A percentile compares a stretch with the other conserved stretches of the same genome.
These are phyloP conservation scores for Neurospora sp. DNA, from an alignment of 495 filamentous ascomycete species.

Conservation along the genomic window DNA sequence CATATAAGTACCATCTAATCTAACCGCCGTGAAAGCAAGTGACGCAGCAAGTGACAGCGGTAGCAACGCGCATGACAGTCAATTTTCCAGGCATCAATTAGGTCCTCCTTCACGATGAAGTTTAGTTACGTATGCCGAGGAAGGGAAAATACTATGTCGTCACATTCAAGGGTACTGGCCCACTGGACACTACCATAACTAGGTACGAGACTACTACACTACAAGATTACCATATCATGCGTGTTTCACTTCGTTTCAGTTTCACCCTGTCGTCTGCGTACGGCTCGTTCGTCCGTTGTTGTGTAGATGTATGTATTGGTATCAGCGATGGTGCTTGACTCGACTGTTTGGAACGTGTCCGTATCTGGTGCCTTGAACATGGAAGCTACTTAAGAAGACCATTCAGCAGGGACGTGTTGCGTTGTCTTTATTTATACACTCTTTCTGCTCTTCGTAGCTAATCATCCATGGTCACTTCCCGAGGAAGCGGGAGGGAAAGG, in stretches of 20 bases:
- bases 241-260: neutral
- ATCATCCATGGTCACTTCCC: neutral
- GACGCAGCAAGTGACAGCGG: neutral
- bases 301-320: neutral
- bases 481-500: neutral
- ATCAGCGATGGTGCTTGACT: neutral
- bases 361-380: neutral
- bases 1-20: neutral
- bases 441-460: neutral
- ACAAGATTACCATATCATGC: neutral
- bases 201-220: neutral
- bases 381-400: neutral
- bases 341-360: neutral
- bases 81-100: neutral
- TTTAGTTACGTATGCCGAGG: neutral
- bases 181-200: neutral
- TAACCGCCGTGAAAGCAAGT: neutral
- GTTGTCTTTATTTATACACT: neutral
- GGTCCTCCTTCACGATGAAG: neutral
- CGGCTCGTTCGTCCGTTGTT: neutral
- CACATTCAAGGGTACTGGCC: neutral
- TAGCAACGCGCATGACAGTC: neutral
- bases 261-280: neutral
- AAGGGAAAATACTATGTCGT: neutral
- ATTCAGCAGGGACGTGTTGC: neutral